Base-by-base conservation (phyloP, 2,329 filamentous ascomycete species). In the Lasiodiplodia gonubiensis region DNA sequence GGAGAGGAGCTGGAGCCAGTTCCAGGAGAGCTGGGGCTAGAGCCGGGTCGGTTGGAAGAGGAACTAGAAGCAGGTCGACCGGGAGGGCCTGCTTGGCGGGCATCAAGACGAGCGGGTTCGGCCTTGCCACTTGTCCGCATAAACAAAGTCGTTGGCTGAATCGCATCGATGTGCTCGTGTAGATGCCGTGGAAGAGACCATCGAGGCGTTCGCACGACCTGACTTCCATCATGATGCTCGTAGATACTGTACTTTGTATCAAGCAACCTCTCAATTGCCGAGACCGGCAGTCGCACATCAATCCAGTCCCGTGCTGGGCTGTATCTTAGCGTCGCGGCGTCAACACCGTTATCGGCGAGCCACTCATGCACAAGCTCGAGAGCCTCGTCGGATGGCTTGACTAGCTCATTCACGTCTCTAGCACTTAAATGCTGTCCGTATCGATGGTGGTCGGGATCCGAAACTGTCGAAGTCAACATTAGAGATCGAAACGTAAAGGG, bases 81-180 rank as follows among this genome's bases (percentile, higher is more conserved):
- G 30, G 30, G 30, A 33, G 30, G 30, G 30, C 30, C 30, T 8
- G 10, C 7, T 8, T 33, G 30, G 10, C 30, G 12, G 48, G 59
- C 12, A 46, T 18, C 16, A 63, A 30, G 6, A 51, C 55, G 23
- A 60, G 27, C 4, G 59, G 27, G 27, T 39, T 30, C 51, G 27
- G 21, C 46, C 11, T 27, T 25, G 11, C 60, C 70, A 65, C 68
- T 71, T 69, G 39, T 30, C 49, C 69, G 69, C 10, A 72, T 69
- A 70, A 86, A 86, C 63, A 80, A 82, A 39, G 81, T 85, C 1
- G 84, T 86, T 0, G 85, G 84, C 27, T 85, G 82, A 52, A 87
- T 81, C 14, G 84, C 74, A 64, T 84, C 80, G 70, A 85, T 79
- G 69, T 82, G 72, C 10, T 71, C 63, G 27, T 73, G 71, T 60